Conservation (phyloP, 1,139 yeast genomes). For the Trichomonascaceae sp. region DNA sequence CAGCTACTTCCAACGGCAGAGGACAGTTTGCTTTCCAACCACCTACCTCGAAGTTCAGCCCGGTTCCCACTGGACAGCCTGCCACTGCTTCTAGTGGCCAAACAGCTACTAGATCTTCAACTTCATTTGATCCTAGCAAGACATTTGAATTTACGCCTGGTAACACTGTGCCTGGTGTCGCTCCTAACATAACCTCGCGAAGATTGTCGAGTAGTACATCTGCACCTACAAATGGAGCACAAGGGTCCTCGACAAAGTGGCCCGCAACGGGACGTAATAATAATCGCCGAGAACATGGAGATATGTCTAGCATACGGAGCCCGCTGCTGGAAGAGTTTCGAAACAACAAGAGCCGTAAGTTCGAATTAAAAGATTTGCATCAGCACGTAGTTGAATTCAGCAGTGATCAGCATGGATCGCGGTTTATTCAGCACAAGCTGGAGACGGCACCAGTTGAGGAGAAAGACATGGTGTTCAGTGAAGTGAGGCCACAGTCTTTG, state of each 20-base stretch:
- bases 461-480: slow-evolving; percentile 77
- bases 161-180: background rate
- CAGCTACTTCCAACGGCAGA: background rate
- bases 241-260: background rate
- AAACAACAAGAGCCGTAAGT: slow-evolving; percentile 53
- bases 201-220: background rate
- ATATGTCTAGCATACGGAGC: slow-evolving; percentile 14
- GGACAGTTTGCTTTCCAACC: background rate
- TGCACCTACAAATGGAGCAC: background rate
- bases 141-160: slow-evolving; percentile 4
- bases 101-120: slow-evolving; percentile 4
- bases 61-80: background rate
- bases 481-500: slow-evolving; percentile 66
- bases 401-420: slow-evolving; percentile 93
- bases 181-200: background rate
- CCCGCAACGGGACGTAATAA: background rate
- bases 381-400: slow-evolving; percentile 91
- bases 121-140: slow-evolving; percentile 3
- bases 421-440: slow-evolving; percentile 88
- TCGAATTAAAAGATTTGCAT: slow-evolving; percentile 63
- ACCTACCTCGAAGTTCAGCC: background rate
- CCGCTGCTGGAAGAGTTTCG: slow-evolving; percentile 86
- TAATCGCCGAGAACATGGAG: slow-evolving; percentile 1
- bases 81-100: slow-evolving; percentile 1
- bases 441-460: slow-evolving; percentile 60